Conservation (phyloP, 345 rosid genomes). For the Hibiscus mutabilis region DNA sequence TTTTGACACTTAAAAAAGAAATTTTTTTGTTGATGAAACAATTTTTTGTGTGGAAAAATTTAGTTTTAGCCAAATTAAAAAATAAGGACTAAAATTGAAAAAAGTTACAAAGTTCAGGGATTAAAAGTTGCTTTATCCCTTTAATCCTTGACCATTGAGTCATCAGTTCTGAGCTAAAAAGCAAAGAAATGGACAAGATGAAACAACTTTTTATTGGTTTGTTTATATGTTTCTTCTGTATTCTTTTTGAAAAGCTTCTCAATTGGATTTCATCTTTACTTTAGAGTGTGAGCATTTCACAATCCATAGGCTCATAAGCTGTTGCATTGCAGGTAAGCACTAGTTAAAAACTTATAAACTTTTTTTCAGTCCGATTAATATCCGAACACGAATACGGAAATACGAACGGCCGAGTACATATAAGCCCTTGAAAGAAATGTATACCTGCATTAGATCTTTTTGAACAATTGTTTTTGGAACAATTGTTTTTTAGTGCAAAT, state of each 20-base stretch:
- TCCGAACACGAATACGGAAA: no score
- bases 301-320: background rate
- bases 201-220: background rate
- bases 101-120: background rate
- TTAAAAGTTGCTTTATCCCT: background rate
- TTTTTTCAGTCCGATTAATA: no score
- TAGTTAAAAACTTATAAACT: background rate
- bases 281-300: background rate
- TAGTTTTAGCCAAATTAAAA: no score
- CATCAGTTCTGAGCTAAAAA: background rate
- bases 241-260: slow-evolving; percentile 2
- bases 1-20: no score
- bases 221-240: background rate
- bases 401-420: no score
- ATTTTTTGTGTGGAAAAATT: no score
- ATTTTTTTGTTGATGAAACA: no score
- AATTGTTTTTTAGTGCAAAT: background rate
- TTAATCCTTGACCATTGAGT: slow-evolving; percentile 9
- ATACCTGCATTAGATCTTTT: background rate
- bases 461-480: background rate
- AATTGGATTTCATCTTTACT: slow-evolving; percentile 1
- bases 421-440: no score
- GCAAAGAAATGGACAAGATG: slow-evolving; percentile 3
- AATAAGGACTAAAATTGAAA: background rate
- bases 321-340: background rate